Evolutionary conservation across 1,284 basidiomycete species (phyloP).

Genomic region (Wallemia hederae): DNA sequence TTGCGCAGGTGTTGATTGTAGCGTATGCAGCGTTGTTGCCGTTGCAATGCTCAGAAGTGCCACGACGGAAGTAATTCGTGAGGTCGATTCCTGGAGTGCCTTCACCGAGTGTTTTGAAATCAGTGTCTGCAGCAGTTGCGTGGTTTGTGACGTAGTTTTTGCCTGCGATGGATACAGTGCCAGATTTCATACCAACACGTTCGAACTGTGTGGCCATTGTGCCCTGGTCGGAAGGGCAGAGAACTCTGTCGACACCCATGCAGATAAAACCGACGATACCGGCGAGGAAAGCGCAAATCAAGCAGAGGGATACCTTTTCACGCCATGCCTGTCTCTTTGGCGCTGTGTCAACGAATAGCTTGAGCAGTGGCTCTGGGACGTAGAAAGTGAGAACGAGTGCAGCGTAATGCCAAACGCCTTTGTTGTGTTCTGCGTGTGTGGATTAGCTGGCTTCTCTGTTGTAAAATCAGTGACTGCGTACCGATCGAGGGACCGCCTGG

Average conservation of each 20-base stretch:
- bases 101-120: slow-evolving; percentile 30
- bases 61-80: slow-evolving; percentile 49
- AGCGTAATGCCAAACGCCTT: slow-evolving; percentile 10
- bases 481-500: background rate
- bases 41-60: slow-evolving; percentile 20
- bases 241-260: slow-evolving; percentile 69
- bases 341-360: slow-evolving; percentile 2
- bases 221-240: slow-evolving; percentile 35
- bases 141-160: slow-evolving; percentile 27
- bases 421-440: slow-evolving; percentile 2
- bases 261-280: slow-evolving; percentile 66
- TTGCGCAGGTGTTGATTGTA: slow-evolving; percentile 36
- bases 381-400: slow-evolving; percentile 11
- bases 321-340: slow-evolving; percentile 72
- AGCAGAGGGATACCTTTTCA: slow-evolving; percentile 82
- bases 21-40: slow-evolving; percentile 29
- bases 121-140: slow-evolving; percentile 24
- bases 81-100: slow-evolving; percentile 52
- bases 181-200: slow-evolving; percentile 10
- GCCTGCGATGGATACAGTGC: background rate
- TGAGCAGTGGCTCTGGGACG: slow-evolving; percentile 9
- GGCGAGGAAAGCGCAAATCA: slow-evolving; percentile 51
- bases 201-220: slow-evolving; percentile 8
- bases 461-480: background rate
- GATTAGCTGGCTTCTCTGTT: background rate